These are phyloP conservation scores for Phyllosticta citribraziliensis DNA, from an alignment of 2,329 filamentous ascomycete genomes.

Conservation along the genomic window DNA sequence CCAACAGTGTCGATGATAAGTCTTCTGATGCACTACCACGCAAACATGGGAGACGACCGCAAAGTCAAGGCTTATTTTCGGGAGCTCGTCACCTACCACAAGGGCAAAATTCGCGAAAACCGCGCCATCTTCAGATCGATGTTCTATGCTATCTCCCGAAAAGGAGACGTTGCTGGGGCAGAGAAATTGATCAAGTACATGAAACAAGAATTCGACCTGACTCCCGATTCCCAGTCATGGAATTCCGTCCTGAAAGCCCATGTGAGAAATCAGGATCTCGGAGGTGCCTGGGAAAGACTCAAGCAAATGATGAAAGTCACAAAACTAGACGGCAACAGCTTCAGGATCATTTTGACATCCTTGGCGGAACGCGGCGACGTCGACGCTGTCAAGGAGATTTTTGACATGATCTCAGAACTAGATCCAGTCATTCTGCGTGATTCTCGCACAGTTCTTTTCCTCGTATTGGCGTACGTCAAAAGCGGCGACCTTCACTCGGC, in stretches of 20 bases:
- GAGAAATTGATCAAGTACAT: conserved; percentile 53
- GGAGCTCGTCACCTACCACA: neutral
- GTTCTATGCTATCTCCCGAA: neutral
- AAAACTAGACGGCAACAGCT: conserved; percentile 54
- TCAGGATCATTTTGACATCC: conserved; percentile 64
- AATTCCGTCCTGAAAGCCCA: conserved; percentile 69
- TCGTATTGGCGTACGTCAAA: conserved; percentile 53
- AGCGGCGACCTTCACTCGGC: conserved; percentile 38
- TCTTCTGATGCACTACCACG: neutral
- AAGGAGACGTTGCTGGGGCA: neutral
- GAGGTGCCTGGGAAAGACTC: conserved; percentile 56
- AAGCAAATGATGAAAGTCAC: conserved; percentile 43
- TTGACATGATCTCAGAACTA: conserved; percentile 43
- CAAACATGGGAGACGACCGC: neutral
- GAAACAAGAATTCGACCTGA: conserved; percentile 41
- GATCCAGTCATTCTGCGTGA: neutral
- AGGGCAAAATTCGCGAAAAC: neutral
- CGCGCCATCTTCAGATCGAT: neutral
- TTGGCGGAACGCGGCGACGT: conserved; percentile 64
- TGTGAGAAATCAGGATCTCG: conserved; percentile 54
- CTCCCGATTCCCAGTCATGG: conserved; percentile 55
- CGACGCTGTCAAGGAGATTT: conserved; percentile 55
- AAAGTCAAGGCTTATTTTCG: neutral
- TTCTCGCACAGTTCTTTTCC: conserved; percentile 21
- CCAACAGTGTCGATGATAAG: neutral